These are phyloP conservation scores for Penicillium taxi DNA, from an alignment of 495 filamentous ascomycete genomes.

Conservation along the genomic window DNA sequence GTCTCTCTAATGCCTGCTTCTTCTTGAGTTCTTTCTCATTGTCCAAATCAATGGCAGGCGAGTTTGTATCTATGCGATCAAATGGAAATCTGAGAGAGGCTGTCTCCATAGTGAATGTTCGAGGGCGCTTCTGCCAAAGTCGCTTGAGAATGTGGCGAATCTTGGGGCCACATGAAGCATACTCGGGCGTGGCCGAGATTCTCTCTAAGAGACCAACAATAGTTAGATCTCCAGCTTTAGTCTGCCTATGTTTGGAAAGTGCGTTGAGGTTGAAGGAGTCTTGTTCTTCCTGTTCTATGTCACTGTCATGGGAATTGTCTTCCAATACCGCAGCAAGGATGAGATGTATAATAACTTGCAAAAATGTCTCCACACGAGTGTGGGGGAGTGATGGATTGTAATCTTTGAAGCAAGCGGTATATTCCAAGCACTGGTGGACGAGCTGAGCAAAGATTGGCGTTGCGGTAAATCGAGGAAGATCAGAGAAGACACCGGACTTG, in stretches of 20 bases:
- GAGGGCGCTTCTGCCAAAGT: conserved; percentile 74
- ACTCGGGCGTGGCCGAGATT: conserved; percentile 63
- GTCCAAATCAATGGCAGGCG: conserved; percentile 51
- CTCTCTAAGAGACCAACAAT: conserved; percentile 69
- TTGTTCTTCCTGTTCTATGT: conserved; percentile 36
- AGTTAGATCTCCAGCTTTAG: conserved; percentile 50
- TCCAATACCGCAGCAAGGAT: conserved; percentile 75
- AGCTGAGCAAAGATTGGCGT: conserved; percentile 85
- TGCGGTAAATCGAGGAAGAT: conserved; percentile 67
- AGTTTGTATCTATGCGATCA: conserved; percentile 49
- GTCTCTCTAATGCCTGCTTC: conserved; percentile 75
- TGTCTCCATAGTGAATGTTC: conserved; percentile 55
- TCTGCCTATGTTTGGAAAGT: conserved; percentile 50
- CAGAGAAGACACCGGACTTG: conserved; percentile 62
- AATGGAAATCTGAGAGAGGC: conserved; percentile 42
- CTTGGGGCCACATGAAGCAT: conserved; percentile 74
- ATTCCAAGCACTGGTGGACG: conserved; percentile 78
- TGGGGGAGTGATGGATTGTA: conserved; percentile 62
- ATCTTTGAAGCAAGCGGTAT: conserved; percentile 56
- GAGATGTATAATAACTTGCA: conserved; percentile 86
- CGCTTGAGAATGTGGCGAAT: conserved; percentile 77
- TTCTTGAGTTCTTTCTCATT: conserved; percentile 80
- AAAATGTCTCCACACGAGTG: conserved; percentile 80
- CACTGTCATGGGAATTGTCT: conserved; percentile 57
- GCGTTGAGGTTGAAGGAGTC: conserved; percentile 63